Evolutionary conservation across 306 rosid species (phyloP).

Genomic region (Arachis stenosperma): DNA sequence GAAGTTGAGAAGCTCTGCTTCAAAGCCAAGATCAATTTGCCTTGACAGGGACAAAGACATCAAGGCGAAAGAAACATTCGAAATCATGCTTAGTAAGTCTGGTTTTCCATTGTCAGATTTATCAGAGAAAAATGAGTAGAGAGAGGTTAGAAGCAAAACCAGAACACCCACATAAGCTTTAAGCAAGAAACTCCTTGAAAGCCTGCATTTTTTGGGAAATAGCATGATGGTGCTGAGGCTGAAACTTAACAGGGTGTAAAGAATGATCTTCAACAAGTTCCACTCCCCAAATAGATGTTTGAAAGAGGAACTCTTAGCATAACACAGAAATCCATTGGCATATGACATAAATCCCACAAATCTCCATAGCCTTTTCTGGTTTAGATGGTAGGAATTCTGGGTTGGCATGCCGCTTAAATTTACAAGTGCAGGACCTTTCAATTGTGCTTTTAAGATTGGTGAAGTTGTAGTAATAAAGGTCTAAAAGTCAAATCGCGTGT

Average conservation of each 20-base stretch:
- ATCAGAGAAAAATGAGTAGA: constrained; percentile 38
- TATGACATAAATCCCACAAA: constrained; percentile 31
- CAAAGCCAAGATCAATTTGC: constrained; percentile 36
- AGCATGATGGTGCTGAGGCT: constrained; percentile 24
- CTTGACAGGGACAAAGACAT: constrained; percentile 41
- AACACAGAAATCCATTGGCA: constrained; percentile 28
- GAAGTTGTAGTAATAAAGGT: background rate
- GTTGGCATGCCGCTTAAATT: background rate
- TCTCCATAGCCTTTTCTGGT: constrained; percentile 30
- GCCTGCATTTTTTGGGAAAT: constrained; percentile 22
- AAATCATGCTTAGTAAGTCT: constrained; percentile 17
- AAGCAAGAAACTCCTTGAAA: constrained; percentile 23
- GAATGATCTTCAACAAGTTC: constrained; percentile 34
- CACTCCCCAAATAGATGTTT: constrained; percentile 39
- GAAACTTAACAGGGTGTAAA: constrained; percentile 26
- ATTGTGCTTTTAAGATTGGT: background rate
- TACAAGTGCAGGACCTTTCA: background rate
- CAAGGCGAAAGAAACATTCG: constrained; percentile 27
- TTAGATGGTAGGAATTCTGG: constrained; percentile 14
- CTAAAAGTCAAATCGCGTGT: background rate
- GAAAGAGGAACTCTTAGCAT: constrained; percentile 40
- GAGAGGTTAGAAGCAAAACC: constrained; percentile 31
- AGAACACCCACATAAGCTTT: constrained; percentile 36
- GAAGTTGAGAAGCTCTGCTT: constrained; percentile 37
- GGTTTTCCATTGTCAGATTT: constrained; percentile 34